Evolutionary conservation across 2,329 filamentous ascomycete species (phyloP).

Genomic region (Aspergillus tanneri): DNA sequence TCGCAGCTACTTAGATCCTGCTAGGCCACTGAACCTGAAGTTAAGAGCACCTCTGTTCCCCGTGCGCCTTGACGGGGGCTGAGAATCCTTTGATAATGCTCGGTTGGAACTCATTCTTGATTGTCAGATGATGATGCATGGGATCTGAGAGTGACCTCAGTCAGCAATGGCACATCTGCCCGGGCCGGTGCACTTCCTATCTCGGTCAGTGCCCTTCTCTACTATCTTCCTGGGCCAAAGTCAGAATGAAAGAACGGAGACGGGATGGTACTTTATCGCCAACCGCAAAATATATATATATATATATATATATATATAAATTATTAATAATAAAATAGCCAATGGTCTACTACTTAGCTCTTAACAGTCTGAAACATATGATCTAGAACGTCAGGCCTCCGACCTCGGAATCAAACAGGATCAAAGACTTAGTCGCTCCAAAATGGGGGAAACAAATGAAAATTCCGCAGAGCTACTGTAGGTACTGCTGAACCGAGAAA

Average conservation of each 20-base stretch:
- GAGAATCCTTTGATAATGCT: too few species aligned
- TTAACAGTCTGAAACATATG: neutral
- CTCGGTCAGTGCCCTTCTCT: neutral
- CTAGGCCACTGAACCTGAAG: too few species aligned
- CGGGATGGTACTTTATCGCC: neutral
- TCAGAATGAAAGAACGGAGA: neutral
- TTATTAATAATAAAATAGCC: too few species aligned
- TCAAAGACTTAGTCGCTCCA: slow-evolving; percentile 5
- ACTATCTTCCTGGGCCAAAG: neutral
- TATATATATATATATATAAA: too few species aligned
- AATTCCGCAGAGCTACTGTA: slow-evolving; percentile 4
- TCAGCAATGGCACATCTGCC: neutral
- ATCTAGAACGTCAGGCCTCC: neutral
- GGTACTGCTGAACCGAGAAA: slow-evolving; percentile 8
- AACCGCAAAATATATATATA: too few species aligned
- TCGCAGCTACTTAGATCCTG: neutral
- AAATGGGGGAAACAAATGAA: neutral
- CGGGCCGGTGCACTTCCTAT: neutral
- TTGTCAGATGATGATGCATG: neutral
- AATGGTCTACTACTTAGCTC: neutral
- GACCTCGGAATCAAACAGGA: neutral
- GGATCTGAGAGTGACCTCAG: neutral
- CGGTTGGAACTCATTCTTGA: too few species aligned
- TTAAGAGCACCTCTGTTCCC: too few species aligned
- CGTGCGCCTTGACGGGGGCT: too few species aligned